phyloP scores from a whole-genome alignment of 1,284 basidiomycete species.

The Puccinia novopanici region DNA sequence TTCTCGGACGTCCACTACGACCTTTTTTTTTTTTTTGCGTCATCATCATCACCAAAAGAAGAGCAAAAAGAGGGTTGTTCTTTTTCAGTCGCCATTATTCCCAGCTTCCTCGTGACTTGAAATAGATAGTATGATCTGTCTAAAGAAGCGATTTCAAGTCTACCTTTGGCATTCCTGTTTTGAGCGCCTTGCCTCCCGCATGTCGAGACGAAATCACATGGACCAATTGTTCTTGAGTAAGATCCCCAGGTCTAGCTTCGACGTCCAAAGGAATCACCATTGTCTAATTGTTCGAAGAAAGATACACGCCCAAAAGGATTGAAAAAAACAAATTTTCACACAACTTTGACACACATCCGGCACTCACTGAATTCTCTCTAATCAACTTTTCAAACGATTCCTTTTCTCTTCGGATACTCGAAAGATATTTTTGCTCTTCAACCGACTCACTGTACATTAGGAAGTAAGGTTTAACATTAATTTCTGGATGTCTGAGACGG shows the following conservation, averaged over 20 bases:
- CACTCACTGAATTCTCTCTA: conserved; percentile 79
- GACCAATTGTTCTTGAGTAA: conserved; percentile 64
- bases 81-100: no score
- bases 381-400: conserved; percentile 92
- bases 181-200: conserved; percentile 73
- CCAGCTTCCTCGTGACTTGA: neutral
- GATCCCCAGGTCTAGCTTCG: conserved; percentile 65
- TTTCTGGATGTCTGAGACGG: conserved; percentile 74
- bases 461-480: conserved; percentile 89
- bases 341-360: no score
- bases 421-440: conserved; percentile 93
- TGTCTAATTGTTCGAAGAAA: conserved; percentile 61
- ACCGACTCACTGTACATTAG: conserved; percentile 88
- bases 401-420: conserved; percentile 84
- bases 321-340: no score
- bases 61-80: neutral
- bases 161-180: conserved; percentile 70
- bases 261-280: conserved; percentile 90
- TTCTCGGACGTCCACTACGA: conserved; percentile 95
- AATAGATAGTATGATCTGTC: neutral
- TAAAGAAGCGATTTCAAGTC: neutral
- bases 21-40: conserved; percentile 6
- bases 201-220: conserved; percentile 87
- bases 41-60: neutral
- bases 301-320: no score